phyloP scores from a whole-genome alignment of 2,329 filamentous ascomycete genomes.

The Trichoderma arundinaceum region DNA sequence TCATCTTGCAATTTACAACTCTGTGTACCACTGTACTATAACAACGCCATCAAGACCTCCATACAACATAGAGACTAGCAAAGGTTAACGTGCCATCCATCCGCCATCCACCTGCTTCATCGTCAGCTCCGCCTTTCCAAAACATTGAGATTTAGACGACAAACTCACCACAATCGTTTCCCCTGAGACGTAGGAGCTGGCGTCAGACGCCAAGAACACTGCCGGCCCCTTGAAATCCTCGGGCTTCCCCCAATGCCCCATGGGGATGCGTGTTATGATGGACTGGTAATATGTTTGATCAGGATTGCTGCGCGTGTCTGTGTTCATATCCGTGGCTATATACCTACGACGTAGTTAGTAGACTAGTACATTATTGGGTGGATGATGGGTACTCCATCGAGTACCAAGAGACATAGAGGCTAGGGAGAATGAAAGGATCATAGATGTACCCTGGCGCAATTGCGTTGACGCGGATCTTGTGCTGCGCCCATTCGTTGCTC shows the following conservation, averaged over 20 bases:
- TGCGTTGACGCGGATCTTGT: slow-evolving; percentile 21
- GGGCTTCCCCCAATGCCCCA: slow-evolving; percentile 1
- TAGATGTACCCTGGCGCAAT: slow-evolving; percentile 18
- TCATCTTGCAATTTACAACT: neutral
- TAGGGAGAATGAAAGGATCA: too few species aligned
- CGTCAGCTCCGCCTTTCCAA: neutral
- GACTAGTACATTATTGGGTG: too few species aligned
- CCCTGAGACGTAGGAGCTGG: slow-evolving; percentile 15
- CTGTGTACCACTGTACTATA: neutral
- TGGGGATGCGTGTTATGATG: slow-evolving; percentile 11
- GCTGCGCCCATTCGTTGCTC: slow-evolving; percentile 3
- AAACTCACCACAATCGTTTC: slow-evolving; percentile 8
- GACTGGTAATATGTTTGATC: slow-evolving; percentile 12
- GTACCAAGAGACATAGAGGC: too few species aligned
- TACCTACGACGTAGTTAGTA: neutral
- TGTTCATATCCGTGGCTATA: slow-evolving; percentile 21
- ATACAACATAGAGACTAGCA: neutral
- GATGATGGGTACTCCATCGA: too few species aligned
- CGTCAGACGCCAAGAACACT: neutral
- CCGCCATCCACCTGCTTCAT: slow-evolving; percentile 1
- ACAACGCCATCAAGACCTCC: neutral
- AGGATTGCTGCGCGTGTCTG: neutral
- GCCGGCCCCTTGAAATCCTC: slow-evolving; percentile 20
- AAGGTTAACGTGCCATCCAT: neutral
- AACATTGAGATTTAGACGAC: neutral